Conservation (phyloP, 2,329 filamentous ascomycete species). For the Gaeumannomyces sp. region DNA sequence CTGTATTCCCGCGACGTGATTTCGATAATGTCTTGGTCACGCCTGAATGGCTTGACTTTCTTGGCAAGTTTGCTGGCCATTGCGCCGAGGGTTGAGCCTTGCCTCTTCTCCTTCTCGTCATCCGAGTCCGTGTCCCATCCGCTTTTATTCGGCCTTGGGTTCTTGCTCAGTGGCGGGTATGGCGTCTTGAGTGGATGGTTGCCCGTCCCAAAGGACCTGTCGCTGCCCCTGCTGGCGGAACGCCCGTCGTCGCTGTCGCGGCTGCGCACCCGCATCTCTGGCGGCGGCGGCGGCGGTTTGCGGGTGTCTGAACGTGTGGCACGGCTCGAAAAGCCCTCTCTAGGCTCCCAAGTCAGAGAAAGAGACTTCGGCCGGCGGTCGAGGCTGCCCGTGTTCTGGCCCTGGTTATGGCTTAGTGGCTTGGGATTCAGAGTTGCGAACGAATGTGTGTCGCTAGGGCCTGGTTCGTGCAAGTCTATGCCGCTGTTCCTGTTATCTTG, state of each 20-base stretch:
- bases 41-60: constrained; percentile 10
- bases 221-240: background rate
- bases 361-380: background rate
- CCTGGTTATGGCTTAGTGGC: background rate
- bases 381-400: background rate
- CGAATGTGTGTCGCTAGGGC: too few relatives aligned
- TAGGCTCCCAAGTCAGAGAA: background rate
- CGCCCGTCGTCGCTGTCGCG: background rate
- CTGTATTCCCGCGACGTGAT: background rate
- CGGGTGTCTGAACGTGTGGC: constrained; percentile 4
- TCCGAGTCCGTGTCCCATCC: constrained; percentile 15
- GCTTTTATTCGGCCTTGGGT: constrained; percentile 10
- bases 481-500: background rate
- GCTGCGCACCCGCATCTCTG: background rate
- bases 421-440: background rate
- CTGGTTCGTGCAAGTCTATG: background rate
- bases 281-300: constrained; percentile 1
- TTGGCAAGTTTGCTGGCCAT: constrained; percentile 4
- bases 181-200: constrained; percentile 14
- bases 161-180: constrained; percentile 9
- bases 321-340: constrained; percentile 4
- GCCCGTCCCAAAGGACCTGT: background rate
- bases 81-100: constrained; percentile 3
- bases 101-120: constrained; percentile 13
- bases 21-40: constrained; percentile 2